A percentile compares a stretch with the other conserved stretches of the same genome.
phyloP scores from a whole-genome alignment of 139 green algal genomes.

The Dunaliella primolecta region DNA sequence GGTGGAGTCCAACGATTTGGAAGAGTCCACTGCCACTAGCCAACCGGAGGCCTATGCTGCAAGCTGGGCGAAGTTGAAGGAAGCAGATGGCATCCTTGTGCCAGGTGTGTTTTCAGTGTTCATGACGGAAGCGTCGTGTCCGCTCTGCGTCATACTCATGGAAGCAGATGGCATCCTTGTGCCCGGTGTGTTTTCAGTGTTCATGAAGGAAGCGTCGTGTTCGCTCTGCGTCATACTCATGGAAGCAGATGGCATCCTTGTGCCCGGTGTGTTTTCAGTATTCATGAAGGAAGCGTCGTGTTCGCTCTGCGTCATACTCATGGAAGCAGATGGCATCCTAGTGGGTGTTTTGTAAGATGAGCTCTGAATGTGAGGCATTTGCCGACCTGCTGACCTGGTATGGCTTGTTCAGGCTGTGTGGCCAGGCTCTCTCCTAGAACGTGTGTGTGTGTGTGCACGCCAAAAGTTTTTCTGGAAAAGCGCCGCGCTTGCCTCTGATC shows the following conservation, averaged over 20 bases:
- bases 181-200: neutral
- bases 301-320: neutral
- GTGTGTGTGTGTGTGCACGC: no score
- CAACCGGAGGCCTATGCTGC: slow-evolving; percentile 48
- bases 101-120: slow-evolving; percentile 68
- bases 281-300: neutral
- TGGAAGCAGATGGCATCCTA: neutral
- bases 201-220: neutral
- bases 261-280: neutral
- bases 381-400: no score
- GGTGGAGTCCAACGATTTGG: slow-evolving; percentile 89
- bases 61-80: slow-evolving; percentile 44
- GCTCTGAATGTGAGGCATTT: no score
- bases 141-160: no score
- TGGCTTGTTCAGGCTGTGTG: no score
- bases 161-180: neutral
- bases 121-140: no score
- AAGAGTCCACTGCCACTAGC: slow-evolving; percentile 55
- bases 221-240: neutral
- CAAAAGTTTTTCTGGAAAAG: no score
- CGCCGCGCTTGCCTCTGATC: no score
- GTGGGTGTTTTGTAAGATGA: neutral
- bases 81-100: slow-evolving; percentile 90
- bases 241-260: neutral
- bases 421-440: no score